Evolutionary conservation across 257 asterid species (phyloP), one percentile per base, ranked within the genome.

Genomic region (Solanum etuberosum): DNA sequence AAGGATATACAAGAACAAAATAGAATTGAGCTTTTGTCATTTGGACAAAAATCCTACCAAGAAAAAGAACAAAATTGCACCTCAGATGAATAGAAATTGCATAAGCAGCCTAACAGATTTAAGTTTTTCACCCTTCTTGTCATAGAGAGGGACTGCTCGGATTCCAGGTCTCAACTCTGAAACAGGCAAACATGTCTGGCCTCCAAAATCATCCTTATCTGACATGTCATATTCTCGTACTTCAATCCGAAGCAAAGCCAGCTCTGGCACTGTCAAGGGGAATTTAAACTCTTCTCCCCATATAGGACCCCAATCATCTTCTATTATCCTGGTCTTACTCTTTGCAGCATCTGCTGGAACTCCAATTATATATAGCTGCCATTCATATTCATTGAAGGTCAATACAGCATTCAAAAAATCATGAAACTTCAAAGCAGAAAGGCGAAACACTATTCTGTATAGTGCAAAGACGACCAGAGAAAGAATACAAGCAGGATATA

Each of bases 171-270:
- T 94, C 92, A 97, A 90, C 88, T 96, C 99, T 1, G 98, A 93
- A 21, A 97, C 92, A 0, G 97, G 99, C 90, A 97, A 87, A 87
- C 99, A 96, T 29, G 99, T 94, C 89, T 97, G 99, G 72, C 99
- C 99, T n/a, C 99, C 99, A 77, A 97, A 97, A 85, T 97, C 99
- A 91, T 97, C 98, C 92, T 96, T 97, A 77, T 97, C 99, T 1
- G 99, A 95, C 86, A 92, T 91, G 83, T 97, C 98, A 59, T 96
- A 91, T 61, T 97, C 99, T 4, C 96, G 93, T 40, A 97, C 97
- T 87, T 92, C 98, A 70, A 97, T 95, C 82, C 98, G 90, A 61
- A 97, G 93, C 86, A 97, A 89, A 51, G 99, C 99, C 84, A 97
- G 76, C 93, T 97, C 99, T 6, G 99, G 99, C 7, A 94, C 92